Conservation (phyloP, 2,329 filamentous ascomycete species). For the Penicillium sp. region DNA sequence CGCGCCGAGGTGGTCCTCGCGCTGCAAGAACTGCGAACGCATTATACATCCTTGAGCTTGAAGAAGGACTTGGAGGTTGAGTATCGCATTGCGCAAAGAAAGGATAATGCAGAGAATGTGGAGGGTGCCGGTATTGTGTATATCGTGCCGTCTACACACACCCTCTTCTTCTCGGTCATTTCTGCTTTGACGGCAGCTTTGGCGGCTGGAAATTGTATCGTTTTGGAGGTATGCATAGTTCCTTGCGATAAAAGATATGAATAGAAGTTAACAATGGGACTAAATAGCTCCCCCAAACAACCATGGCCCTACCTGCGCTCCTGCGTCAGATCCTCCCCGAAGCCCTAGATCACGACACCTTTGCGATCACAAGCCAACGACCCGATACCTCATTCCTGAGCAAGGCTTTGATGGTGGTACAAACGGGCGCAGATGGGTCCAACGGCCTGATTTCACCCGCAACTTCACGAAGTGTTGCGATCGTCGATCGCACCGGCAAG, state of each 20-base stretch:
- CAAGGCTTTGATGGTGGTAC: conserved; percentile 24
- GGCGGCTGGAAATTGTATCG: conserved; percentile 59
- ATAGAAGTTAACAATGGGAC: conserved; percentile 7
- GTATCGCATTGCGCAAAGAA: conserved; percentile 33
- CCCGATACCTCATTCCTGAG: conserved; percentile 40
- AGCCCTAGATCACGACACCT: conserved; percentile 57
- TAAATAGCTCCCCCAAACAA: conserved; percentile 34
- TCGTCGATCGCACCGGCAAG: conserved; percentile 67
- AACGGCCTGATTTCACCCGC: conserved; percentile 39
- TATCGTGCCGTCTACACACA: conserved; percentile 57
- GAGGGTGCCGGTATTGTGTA: conserved; percentile 45
- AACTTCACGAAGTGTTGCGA: conserved; percentile 53
- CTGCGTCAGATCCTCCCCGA: conserved; percentile 32
- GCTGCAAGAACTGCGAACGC: conserved; percentile 35
- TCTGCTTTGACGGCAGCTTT: conserved; percentile 55
- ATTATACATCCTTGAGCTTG: conserved; percentile 32
- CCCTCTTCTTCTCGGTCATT: conserved; percentile 55
- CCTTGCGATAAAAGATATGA: background rate
- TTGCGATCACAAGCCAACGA: conserved; percentile 49
- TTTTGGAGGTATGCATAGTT: conserved; percentile 51
- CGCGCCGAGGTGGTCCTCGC: conserved; percentile 36
- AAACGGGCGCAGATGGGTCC: conserved; percentile 15
- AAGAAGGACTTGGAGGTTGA: conserved; percentile 31
- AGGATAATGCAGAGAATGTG: conserved; percentile 25
- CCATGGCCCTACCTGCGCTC: conserved; percentile 32